Evolutionary conservation across 768 basidiomycete genomes (phyloP), one percentile per base, ranked within the genome.

Genomic region (Rhodotorula sphaerocarpa): DNA sequence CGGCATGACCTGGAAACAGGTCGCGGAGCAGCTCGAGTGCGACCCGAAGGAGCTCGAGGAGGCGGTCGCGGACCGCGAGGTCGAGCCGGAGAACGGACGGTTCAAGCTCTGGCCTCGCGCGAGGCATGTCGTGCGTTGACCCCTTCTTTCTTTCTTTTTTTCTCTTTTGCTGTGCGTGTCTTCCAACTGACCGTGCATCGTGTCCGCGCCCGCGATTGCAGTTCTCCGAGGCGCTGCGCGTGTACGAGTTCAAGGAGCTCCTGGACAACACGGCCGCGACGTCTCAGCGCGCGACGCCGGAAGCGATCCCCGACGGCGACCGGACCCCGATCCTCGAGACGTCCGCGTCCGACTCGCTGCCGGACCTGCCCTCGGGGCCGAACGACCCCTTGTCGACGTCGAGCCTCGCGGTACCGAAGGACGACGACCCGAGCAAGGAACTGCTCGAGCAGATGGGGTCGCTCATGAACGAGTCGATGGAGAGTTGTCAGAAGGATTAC

Each of bases 91-190:
- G 36, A 64, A 72, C 39, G 55, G 60, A 0, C 61, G 36, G 44
- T 90, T 90, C 78, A 85, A 89, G 73, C 75, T 92, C 21, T 88
- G 87, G 79, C 85, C 85, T 68, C 83, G 90, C 59, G 82, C 85
- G 7, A 83, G 82, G 72, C 90, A 92, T 71, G 87, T 90, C 54
- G 65, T 72, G 42, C 50, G 70, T 60, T 9, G 20, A 0, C 31
- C 20, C 44, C 7, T 30, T 31, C 25, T 39, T 39, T n/a, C n/a
- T n/a, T n/a, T n/a, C n/a, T n/a, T n/a, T 15, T 5, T 27, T 15
- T 25, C 15, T 31, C 31, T 7, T 25, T 30, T 43, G 44, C 45
- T 30, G 21, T 25, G 27, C n/a, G 31, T 21, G 12, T 58, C 43
- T n/a, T n/a, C 25, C 36, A 11, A 30, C 20, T 50, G 33, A 34